These are phyloP conservation scores for Vitis hybrid DNA, from an alignment of 177 flowering plant species.

Conservation along the genomic window DNA sequence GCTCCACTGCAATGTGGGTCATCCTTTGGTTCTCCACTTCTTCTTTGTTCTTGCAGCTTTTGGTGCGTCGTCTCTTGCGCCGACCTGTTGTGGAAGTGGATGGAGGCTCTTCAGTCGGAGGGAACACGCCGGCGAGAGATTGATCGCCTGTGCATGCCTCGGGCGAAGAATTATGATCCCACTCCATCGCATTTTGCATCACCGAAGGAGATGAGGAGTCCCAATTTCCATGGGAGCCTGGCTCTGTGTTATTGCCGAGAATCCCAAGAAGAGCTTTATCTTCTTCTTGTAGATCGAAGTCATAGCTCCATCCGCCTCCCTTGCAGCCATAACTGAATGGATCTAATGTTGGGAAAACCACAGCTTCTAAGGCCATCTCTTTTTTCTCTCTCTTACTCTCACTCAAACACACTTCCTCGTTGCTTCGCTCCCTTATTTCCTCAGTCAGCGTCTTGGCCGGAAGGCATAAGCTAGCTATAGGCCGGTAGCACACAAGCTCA, in stretches of 20 bases:
- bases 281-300: conserved; percentile 22
- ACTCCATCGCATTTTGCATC: conserved; percentile 35
- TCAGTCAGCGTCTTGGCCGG: no score
- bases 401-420: no score
- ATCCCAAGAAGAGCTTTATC: conserved; percentile 17
- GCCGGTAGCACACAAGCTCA: no score
- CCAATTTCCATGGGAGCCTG: conserved; percentile 19
- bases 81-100: conserved; percentile 10
- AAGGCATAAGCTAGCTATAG: no score
- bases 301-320: conserved; percentile 22
- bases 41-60: conserved; percentile 63
- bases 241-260: conserved; percentile 10
- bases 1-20: conserved; percentile 92
- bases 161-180: conserved; percentile 40
- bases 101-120: conserved; percentile 10
- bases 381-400: neutral
- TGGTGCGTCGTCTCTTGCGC: conserved; percentile 48
- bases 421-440: neutral
- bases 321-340: conserved; percentile 24
- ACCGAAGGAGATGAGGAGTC: conserved; percentile 29
- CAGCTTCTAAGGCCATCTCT: conserved; percentile 36
- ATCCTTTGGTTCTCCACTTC: conserved; percentile 88
- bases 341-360: conserved; percentile 29
- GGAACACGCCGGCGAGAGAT: conserved; percentile 5
- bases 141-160: conserved; percentile 28